Conservation (phyloP, 2,329 filamentous ascomycete genomes). For the Penicillium sp. region DNA sequence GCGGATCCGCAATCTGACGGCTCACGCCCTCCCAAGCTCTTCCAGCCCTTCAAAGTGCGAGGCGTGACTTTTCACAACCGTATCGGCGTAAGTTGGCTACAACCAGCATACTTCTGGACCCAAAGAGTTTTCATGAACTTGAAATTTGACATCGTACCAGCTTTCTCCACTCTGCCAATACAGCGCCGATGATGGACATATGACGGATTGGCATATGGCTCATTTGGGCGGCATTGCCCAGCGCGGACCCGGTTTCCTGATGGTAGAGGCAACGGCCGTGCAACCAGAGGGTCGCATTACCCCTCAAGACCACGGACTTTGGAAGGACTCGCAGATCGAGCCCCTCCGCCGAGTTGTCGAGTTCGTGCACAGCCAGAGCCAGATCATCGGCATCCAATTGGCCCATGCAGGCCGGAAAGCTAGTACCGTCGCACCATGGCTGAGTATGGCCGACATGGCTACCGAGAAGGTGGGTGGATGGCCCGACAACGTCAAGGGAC, state of each 20-base stretch:
- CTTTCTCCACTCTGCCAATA: slow-evolving; percentile 70
- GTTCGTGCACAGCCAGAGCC: slow-evolving; percentile 77
- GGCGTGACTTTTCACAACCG: slow-evolving; percentile 69
- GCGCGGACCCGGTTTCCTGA: slow-evolving; percentile 72
- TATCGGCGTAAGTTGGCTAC: slow-evolving; percentile 54
- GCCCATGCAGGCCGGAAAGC: slow-evolving; percentile 75
- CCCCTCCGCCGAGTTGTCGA: slow-evolving; percentile 70
- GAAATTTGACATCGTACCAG: slow-evolving; percentile 25
- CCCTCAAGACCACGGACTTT: slow-evolving; percentile 64
- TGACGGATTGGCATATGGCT: slow-evolving; percentile 79
- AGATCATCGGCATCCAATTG: slow-evolving; percentile 78
- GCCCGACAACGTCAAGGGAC: slow-evolving; percentile 59
- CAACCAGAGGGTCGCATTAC: slow-evolving; percentile 78
- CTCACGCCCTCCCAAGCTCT: slow-evolving; percentile 57
- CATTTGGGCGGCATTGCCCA: slow-evolving; percentile 79
- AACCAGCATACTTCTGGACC: background rate
- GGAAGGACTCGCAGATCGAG: slow-evolving; percentile 80
- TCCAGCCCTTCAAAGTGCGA: slow-evolving; percentile 60
- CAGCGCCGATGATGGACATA: slow-evolving; percentile 69
- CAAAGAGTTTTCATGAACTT: background rate
- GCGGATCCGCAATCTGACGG: slow-evolving; percentile 48
- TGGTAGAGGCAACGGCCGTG: slow-evolving; percentile 79
- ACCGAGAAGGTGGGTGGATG: slow-evolving; percentile 58
- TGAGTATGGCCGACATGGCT: slow-evolving; percentile 42
- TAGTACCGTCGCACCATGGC: slow-evolving; percentile 59